These are phyloP conservation scores for Geum urbanum DNA, from an alignment of 306 rosid species.

Conservation along the genomic window DNA sequence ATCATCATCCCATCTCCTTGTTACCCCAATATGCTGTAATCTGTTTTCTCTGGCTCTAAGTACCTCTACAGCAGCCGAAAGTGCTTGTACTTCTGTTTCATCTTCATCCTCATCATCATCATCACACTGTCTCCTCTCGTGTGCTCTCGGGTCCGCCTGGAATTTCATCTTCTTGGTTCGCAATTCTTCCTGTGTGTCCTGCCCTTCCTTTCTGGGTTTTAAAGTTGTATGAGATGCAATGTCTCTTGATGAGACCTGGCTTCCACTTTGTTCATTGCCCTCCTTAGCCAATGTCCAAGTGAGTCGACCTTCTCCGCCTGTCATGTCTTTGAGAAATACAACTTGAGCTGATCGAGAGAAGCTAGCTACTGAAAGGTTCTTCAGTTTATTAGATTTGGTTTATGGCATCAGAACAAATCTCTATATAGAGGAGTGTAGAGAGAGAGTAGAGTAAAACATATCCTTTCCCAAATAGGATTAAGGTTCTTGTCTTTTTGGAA, in stretches of 20 bases:
- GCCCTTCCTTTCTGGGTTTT: conserved; percentile 83
- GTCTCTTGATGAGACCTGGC: conserved; percentile 82
- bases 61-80: conserved; percentile 51
- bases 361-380: neutral
- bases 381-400: neutral
- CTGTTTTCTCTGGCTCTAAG: conserved; percentile 75
- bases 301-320: conserved; percentile 79
- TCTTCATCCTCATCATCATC: conserved; percentile 66
- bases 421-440: neutral
- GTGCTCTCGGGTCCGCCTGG: conserved; percentile 73
- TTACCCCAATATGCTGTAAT: conserved; percentile 51
- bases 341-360: neutral
- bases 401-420: neutral
- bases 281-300: conserved; percentile 98
- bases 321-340: conserved; percentile 38
- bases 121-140: conserved; percentile 80
- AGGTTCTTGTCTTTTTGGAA: no score
- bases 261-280: conserved; percentile 89
- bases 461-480: neutral
- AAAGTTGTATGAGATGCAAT: conserved; percentile 77
- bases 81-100: conserved; percentile 67
- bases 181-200: conserved; percentile 77
- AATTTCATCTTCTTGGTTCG: conserved; percentile 80
- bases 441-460: neutral
- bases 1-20: conserved; percentile 92